Base-by-base conservation (phyloP, 345 rosid genomes). In the Angophora floribunda region DNA sequence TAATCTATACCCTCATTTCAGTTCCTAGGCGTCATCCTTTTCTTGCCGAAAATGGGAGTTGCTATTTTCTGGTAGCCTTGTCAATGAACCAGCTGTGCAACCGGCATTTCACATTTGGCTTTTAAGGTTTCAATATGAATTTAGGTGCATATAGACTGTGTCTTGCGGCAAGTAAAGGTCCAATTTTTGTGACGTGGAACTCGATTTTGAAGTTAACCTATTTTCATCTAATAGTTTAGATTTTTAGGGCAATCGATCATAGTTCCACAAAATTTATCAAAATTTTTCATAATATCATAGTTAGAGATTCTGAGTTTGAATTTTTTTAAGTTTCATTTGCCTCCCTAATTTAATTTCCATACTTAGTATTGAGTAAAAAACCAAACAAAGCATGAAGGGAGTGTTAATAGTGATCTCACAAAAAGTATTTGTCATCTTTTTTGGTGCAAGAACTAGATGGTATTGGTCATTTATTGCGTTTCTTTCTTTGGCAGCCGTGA, bases 401-500 rank as follows among this genome's bases (percentile, higher is more conserved):
- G 4, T 36, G 41, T 36, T 36, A 4, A 4, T 4, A 36, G 41
- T 36, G 41, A 36, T 36, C 41, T 36, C 41, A 36, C 41, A 36
- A 36, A 3, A 9, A 41, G 82, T 10, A 41, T 36, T 14, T 41
- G 28, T 75, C 82, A 0, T 70, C 82, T 19, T 22, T 19, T 36
- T 75, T 41, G 36, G 82, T 0, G 82, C 49, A 41, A 41, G 49
- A 75, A 9, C 49, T 6, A 41, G 82, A 21, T 41, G 26, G 10
- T 86, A 32, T 57, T 26, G 57, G 41, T 28, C 12, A 14, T 51
- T 32, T 36, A 9, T 32, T 11, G 47, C 44, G 61, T 78, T 85
- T 49, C n/a, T 45, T 59, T 13, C 28, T 10, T 32, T 55, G 78
- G 49, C 89, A 94, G 98, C 89, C 95, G 97, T 4, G 98, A 93